Base-by-base conservation (phyloP, 2,329 filamentous ascomycete species). In the Alternaria ventricosa region DNA sequence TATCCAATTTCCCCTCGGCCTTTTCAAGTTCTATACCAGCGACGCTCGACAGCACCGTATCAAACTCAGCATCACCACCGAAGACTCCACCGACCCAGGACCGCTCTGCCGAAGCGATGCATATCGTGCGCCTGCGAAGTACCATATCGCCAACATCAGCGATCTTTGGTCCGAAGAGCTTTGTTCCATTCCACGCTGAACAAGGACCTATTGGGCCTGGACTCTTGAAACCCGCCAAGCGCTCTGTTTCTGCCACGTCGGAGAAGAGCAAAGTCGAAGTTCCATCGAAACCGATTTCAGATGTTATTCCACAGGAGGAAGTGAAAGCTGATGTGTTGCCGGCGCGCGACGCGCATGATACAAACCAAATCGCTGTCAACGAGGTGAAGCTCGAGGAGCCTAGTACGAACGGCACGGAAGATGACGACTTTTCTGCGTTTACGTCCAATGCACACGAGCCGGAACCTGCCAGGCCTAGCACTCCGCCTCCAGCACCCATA, bases 131-230 rank as follows among this genome's bases (percentile, higher is more conserved):
- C n/a, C 62, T 79, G 15, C 66, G 68, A 55, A 72, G 71, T 20
- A 72, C 70, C 6, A 74, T 79, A 9, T 79, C 77, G 23, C 78
- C 78, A 28, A 78, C 78, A 15, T 75, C 78, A 13, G 71, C 77
- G 1, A 43, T 71, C n/a, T 79, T 78, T 63, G 71, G 72, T 8
- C 56, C 64, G 4, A 75, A 75, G 25, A 68, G 58, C 36, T 78
- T 75, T 20, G 63, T 78, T 13, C 76, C 77, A 2, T 51, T 69
- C 12, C 49, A 63, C 50, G 65, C 59, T 18, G 72, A 74, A 57
- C 65, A 71, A 36, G 73, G 73, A 11, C 75, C 73, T 1, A 76
- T 79, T 57, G 77, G 76, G 4, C 75, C 75, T 13, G 65, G 70
- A 0, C 47, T 77, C 0, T 41, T 79, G 50, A 78, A 76, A 56